Base-by-base conservation (phyloP, 208 protist genomes). In the Wallacemonas collosoma region DNA sequence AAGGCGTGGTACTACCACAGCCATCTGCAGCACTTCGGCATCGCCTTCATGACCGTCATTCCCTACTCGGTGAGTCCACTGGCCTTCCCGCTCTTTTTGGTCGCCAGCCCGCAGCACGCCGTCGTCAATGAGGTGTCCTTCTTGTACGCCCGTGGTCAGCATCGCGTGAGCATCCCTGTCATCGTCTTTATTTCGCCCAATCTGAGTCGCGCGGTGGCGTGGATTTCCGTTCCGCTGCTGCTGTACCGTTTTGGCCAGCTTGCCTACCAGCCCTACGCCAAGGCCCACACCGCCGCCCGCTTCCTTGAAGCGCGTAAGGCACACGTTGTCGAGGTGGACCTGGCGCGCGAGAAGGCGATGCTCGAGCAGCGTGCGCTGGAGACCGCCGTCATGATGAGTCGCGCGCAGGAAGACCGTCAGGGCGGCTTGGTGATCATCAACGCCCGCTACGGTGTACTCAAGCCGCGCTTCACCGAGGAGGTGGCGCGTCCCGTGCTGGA, bases 361-460 rank as follows among this genome's bases (percentile, higher is more conserved):
- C 68, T 86, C 56, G 92, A 96, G 81, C 89, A 95, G 71, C 73
- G 70, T 53, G 88, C 89, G 7, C 51, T 96, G 40, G 81, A 92
- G 76, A 71, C 9, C 7, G 47, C 63, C n/a, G 78, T 92, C 38
- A 67, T 89, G 64, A 57, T 68, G 50, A 85, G 76, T 66, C 82
- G 81, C 35, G 72, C 87, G 8, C 54, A 36, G 50, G 90, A 97
- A 71, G 87, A 94, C 51, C 75, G 77, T 9, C 84, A 87, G 45
- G 83, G 83, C 47, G 93, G 93, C 0, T 84, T 97, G 12, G 88
- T 97, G 38, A 91, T 97, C 48, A 84, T 94, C 71, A 94, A 93
- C 73, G 93, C 90, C 0, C 83, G 80, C 64, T 97, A 95, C 80
- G 93, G 93, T 14, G 87, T 97, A 38, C 71, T 96, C 15, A 61